Base-by-base conservation (phyloP, 108 stramenopile genomes). In the Discostella pseudostelligera region DNA sequence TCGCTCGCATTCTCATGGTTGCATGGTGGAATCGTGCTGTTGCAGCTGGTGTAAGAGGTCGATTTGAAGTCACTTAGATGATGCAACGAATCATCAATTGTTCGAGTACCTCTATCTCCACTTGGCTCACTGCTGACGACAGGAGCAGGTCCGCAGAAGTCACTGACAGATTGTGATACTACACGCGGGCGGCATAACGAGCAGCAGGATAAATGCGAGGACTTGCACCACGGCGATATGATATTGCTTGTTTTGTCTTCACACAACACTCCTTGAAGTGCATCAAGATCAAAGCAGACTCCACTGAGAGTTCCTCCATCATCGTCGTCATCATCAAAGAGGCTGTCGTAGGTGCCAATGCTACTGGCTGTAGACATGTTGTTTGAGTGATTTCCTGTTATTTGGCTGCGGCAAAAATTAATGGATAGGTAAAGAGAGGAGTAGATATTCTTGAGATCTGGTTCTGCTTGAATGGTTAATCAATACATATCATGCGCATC, bases 161-260 rank as follows among this genome's bases (percentile, higher is more conserved):
- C 28, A 28, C 26, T 54, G 2, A 0, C 53, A 20, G 37, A 5
- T 5, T 47, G 39, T 12, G 24, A 29, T 39, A 35, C 67, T 0
- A 37, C 26, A 12, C 44, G 32, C 26, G 48, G 56, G 9, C 57
- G 56, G 37, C 67, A 68, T 6, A 59, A 49, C 20, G 57, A 68
- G 36, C 67, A 68, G 47, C 67, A 68, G 4, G 67, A 66, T 3
- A 39, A 68, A 22, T 43, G 44, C 11, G 42, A 4, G 42, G 10
- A 43, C 42, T 43, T 43, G n/a, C 42, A 43, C 42, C 12, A 43
- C n/a, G 42, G n/a, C 2, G 42, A 43, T 43, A 16, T n/a, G n/a
- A n/a, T 8, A 43, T 43, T 12, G 42, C 42, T n/a, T n/a, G 12
- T 11, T 43, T 11, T 12, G 14, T 43, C 42, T 3, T 43, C n/a